Conservation (phyloP, 495 filamentous ascomycete genomes). For the Terfezia boudieri region DNA sequence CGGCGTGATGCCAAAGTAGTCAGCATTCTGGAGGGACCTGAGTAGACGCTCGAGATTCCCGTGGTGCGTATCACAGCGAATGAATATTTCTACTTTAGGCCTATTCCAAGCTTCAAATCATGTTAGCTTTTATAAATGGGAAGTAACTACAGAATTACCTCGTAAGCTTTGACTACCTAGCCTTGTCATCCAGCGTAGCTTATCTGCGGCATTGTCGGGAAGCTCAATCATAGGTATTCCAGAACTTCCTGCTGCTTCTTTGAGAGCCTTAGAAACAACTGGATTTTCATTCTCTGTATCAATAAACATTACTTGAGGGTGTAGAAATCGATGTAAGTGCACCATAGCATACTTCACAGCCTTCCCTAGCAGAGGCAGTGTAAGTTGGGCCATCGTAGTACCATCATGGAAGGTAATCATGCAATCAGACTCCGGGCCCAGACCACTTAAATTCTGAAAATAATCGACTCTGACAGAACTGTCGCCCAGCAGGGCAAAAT, state of each 20-base stretch:
- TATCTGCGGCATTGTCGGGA: constrained; percentile 27
- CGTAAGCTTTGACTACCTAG: constrained; percentile 36
- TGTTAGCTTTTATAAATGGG: background rate
- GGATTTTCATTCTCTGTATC: constrained; percentile 25
- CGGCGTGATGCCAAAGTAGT: constrained; percentile 23
- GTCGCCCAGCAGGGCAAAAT: constrained; percentile 32
- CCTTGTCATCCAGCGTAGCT: constrained; percentile 40
- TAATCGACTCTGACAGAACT: constrained; percentile 28
- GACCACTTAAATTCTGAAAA: constrained; percentile 31
- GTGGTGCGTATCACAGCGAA: constrained; percentile 34
- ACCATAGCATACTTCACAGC: background rate
- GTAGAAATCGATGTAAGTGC: constrained; percentile 26
- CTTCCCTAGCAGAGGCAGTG: no score
- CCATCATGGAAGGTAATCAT: constrained; percentile 29
- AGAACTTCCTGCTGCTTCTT: constrained; percentile 21
- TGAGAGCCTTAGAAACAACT: constrained; percentile 29
- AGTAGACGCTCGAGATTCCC: constrained; percentile 39
- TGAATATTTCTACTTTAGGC: constrained; percentile 36
- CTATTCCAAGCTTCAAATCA: constrained; percentile 29
- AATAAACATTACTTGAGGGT: constrained; percentile 29
- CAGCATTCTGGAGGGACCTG: constrained; percentile 35
- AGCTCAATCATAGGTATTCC: constrained; percentile 31
- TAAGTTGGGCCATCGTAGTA: constrained; percentile 7
- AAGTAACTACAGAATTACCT: constrained; percentile 18
- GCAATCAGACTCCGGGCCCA: constrained; percentile 22